Percentiles rank a stretch among this genome's conserved stretches.
Evolutionary conservation across 2,329 filamentous ascomycete species (phyloP).

Genomic region (Arthrobotrys musiformis): DNA sequence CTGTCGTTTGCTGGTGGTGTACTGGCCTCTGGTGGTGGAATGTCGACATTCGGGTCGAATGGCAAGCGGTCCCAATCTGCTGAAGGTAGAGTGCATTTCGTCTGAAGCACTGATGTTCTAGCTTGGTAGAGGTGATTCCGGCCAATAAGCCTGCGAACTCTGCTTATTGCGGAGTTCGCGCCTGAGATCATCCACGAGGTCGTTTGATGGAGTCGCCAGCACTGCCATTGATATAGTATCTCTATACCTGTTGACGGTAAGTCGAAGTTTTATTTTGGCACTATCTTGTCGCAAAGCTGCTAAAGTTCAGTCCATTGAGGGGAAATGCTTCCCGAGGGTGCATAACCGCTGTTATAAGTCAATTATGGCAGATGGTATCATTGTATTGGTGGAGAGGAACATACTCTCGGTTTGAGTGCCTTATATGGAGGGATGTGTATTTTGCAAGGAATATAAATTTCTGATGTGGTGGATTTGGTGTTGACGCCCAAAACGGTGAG

Average conservation of each 20-base stretch:
- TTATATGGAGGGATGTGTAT: background rate
- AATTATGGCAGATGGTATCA: background rate
- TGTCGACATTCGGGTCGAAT: background rate
- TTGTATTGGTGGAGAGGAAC: background rate
- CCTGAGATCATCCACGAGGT: constrained; percentile 45
- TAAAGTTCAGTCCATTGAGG: background rate
- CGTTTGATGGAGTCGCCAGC: constrained; percentile 12
- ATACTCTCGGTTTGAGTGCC: too few relatives aligned
- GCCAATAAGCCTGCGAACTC: constrained; percentile 23
- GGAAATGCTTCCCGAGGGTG: background rate
- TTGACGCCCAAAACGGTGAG: background rate
- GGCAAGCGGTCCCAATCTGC: background rate
- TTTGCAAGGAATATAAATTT: constrained; percentile 14
- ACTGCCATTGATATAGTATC: constrained; percentile 25
- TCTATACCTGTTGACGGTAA: background rate
- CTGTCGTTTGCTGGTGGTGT: background rate
- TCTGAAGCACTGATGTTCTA: constrained; percentile 6
- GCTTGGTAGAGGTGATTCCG: background rate
- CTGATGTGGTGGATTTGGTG: constrained; percentile 20
- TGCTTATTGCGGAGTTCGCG: constrained; percentile 43
- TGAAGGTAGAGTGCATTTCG: constrained; percentile 25
- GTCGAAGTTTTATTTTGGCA: background rate
- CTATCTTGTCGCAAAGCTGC: background rate
- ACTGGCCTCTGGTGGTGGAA: background rate
- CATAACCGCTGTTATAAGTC: background rate